Evolutionary conservation across 495 filamentous ascomycete species (phyloP).

Genomic region (Penicillium parvum): DNA sequence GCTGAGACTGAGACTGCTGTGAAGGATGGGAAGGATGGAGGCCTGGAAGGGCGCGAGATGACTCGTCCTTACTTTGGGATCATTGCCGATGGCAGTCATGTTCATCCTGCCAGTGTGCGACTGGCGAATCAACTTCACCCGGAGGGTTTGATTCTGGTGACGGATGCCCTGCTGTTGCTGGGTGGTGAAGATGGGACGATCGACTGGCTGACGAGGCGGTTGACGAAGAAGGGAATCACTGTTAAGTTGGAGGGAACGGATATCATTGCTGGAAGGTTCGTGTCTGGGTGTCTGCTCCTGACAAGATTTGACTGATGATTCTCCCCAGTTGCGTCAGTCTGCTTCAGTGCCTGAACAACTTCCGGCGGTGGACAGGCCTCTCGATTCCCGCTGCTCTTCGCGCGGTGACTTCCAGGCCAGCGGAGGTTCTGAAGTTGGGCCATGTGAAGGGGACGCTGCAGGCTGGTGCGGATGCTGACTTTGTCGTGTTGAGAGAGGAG

Average conservation of each 20-base stretch:
- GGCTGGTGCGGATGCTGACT: conserved; percentile 63
- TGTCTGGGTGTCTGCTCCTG: conserved; percentile 5
- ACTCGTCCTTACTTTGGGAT: conserved; percentile 43
- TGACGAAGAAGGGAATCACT: conserved; percentile 53
- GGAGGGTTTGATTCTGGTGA: conserved; percentile 42
- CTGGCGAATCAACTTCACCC: conserved; percentile 42
- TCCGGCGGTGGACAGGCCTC: conserved; percentile 56
- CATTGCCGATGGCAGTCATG: conserved; percentile 48
- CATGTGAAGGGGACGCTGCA: conserved; percentile 53
- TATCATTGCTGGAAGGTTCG: conserved; percentile 57
- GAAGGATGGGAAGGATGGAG: not conserved
- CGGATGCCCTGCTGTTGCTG: conserved; percentile 44
- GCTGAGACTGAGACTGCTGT: not conserved
- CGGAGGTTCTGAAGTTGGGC: conserved; percentile 53
- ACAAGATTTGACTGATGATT: not conserved
- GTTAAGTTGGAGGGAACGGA: conserved; percentile 55
- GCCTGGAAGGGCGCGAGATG: no score
- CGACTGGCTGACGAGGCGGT: conserved; percentile 59
- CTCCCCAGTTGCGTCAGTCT: conserved; percentile 49
- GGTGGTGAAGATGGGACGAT: conserved; percentile 64
- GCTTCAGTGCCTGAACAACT: conserved; percentile 65
- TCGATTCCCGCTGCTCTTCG: conserved; percentile 51
- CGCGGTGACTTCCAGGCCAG: conserved; percentile 65
- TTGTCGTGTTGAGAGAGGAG: conserved; percentile 55
- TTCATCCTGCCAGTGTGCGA: conserved; percentile 43